Conservation (phyloP, 805 yeast genomes). For the Nakazawaea ernobii region DNA sequence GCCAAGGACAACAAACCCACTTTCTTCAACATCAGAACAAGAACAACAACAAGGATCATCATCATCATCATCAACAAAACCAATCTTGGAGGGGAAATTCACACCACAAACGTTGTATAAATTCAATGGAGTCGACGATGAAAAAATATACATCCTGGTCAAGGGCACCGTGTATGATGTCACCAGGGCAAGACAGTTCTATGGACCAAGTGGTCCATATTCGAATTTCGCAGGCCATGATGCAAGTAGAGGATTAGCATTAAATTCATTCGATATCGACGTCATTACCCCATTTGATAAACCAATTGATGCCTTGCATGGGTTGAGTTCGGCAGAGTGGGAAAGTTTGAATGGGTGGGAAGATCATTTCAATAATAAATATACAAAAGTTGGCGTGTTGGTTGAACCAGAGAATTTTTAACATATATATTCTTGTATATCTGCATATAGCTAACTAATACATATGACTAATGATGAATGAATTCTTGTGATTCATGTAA, state of each 20-base stretch:
- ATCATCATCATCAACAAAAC: constrained; percentile 9
- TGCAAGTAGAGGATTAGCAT: constrained; percentile 88
- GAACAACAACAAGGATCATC: background rate
- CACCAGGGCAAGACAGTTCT: constrained; percentile 70
- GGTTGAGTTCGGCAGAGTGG: constrained; percentile 52
- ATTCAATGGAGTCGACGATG: constrained; percentile 77
- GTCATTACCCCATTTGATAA: constrained; percentile 60
- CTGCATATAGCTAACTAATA: background rate
- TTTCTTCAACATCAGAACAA: background rate
- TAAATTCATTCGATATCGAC: constrained; percentile 73
- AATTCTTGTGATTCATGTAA: too few species aligned
- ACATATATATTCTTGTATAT: too few species aligned
- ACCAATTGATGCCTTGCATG: constrained; percentile 70
- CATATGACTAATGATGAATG: background rate
- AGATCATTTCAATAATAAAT: constrained; percentile 73
- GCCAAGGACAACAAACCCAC: background rate
- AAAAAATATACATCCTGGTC: constrained; percentile 80
- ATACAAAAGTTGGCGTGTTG: constrained; percentile 72
- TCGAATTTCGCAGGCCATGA: constrained; percentile 94
- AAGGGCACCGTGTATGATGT: constrained; percentile 84
- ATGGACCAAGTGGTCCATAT: constrained; percentile 96
- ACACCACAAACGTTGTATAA: constrained; percentile 71
- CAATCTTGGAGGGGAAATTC: constrained; percentile 37
- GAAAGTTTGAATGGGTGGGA: constrained; percentile 82
- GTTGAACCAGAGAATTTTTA: constrained; percentile 28